Conservation (phyloP, 257 asterid species). For the Euphrasia confusa region DNA sequence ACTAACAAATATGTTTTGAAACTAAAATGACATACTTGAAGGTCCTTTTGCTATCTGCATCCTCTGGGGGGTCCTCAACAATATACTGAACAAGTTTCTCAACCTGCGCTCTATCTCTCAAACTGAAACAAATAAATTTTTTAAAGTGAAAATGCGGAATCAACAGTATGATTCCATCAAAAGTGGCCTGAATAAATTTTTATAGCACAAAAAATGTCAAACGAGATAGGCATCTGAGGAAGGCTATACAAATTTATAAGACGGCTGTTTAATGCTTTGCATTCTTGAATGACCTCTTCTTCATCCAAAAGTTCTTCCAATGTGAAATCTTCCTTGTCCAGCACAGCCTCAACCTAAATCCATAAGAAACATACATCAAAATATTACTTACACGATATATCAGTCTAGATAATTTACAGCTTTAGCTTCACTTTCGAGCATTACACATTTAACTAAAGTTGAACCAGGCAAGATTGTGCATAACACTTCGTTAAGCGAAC, state of each 20-base stretch:
- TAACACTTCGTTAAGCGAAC: not conserved
- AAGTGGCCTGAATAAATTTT: conserved; percentile 10
- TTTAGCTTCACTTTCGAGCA: conserved; percentile 18
- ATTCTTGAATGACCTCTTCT: conserved; percentile 98
- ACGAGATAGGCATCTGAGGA: conserved; percentile 20
- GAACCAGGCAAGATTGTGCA: not conserved
- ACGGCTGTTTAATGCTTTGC: conserved; percentile 96
- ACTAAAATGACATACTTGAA: conserved; percentile 61
- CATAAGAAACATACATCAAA: conserved; percentile 11
- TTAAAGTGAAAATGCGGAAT: conserved; percentile 15
- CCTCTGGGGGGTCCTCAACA: conserved; percentile 79
- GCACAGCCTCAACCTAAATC: conserved; percentile 81
- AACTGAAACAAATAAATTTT: conserved; percentile 46
- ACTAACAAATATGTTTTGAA: too few relatives aligned
- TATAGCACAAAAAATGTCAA: conserved; percentile 18
- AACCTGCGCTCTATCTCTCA: conserved; percentile 88
- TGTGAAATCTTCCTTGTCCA: conserved; percentile 83
- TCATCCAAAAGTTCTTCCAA: conserved; percentile 98
- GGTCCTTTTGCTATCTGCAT: conserved; percentile 76
- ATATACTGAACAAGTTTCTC: conserved; percentile 79
- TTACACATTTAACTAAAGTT: not conserved
- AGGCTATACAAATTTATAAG: conserved; percentile 83
- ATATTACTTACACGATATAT: not conserved
- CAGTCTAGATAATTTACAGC: conserved; percentile 7
- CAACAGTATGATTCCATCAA: conserved; percentile 15